Conservation (phyloP, 2,329 filamentous ascomycete species). For the Fonsecaea pedrosoi region DNA sequence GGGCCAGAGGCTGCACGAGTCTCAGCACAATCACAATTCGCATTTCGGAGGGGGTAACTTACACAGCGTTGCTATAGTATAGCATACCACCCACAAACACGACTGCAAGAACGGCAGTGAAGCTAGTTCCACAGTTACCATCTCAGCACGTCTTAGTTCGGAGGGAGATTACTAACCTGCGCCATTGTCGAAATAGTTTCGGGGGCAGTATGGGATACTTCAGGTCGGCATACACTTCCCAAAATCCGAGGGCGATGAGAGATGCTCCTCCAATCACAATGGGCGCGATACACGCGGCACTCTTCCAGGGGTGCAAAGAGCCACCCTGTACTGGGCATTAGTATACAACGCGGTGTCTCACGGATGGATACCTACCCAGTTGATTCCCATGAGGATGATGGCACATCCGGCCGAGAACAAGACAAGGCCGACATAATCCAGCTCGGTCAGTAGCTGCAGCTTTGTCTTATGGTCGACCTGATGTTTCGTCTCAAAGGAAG, state of each 20-base stretch:
- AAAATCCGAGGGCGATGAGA: constrained; percentile 48
- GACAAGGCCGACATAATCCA: constrained; percentile 57
- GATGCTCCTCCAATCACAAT: constrained; percentile 50
- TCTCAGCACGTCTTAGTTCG: not conserved
- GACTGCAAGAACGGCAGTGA: constrained; percentile 49
- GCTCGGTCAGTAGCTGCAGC: constrained; percentile 49
- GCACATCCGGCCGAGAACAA: constrained; percentile 51
- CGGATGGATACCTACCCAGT: constrained; percentile 39
- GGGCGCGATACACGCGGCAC: constrained; percentile 45
- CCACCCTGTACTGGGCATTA: constrained; percentile 41
- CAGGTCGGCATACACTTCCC: constrained; percentile 47
- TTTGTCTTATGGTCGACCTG: constrained; percentile 35
- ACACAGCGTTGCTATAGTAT: constrained; percentile 54
- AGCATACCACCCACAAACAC: constrained; percentile 55
- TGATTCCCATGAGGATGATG: constrained; percentile 54
- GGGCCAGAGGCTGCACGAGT: constrained; percentile 49
- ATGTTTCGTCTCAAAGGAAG: constrained; percentile 56
- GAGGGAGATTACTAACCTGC: constrained; percentile 14
- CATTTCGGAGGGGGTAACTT: too few species aligned
- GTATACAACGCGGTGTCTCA: too few species aligned
- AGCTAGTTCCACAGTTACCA: constrained; percentile 42
- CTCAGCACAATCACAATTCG: too few species aligned
- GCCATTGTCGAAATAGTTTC: constrained; percentile 51
- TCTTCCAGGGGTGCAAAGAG: constrained; percentile 51
- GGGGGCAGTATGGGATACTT: constrained; percentile 53